Evolutionary conservation across 148 eudicot species (phyloP).

Genomic region (Chenopodium album): DNA sequence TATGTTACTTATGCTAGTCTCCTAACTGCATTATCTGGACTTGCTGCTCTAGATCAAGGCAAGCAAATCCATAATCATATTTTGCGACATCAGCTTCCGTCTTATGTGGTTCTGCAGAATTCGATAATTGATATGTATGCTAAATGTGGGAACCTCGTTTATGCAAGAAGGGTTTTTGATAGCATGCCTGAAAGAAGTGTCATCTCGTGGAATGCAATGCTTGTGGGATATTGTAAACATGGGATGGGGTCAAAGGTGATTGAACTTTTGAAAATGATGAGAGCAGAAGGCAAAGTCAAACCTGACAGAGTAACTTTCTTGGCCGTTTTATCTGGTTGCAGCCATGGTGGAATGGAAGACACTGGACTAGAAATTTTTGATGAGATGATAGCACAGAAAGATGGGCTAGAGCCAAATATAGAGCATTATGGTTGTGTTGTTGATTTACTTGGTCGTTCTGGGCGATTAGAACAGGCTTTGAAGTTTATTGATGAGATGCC

Average conservation of each 20-base stretch:
- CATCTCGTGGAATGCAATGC: conserved; percentile 92
- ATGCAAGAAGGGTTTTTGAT: conserved; percentile 75
- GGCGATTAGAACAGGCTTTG: conserved; percentile 61
- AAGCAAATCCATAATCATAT: conserved; percentile 77
- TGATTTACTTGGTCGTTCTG: conserved; percentile 86
- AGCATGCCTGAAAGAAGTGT: conserved; percentile 68
- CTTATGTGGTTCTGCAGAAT: conserved; percentile 63
- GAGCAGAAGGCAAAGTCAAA: conserved; percentile 45
- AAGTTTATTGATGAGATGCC: conserved; percentile 64
- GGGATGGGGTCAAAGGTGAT: conserved; percentile 58
- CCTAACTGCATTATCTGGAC: conserved; percentile 77
- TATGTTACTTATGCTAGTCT: conserved; percentile 81
- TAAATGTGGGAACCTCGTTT: conserved; percentile 76
- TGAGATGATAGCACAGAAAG: conserved; percentile 47
- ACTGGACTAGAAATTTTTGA: conserved; percentile 59
- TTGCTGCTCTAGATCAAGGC: conserved; percentile 74
- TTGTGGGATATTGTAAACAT: conserved; percentile 78
- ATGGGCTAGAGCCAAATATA: conserved; percentile 50
- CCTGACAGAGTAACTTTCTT: conserved; percentile 64
- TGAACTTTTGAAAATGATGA: conserved; percentile 65
- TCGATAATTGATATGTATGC: conserved; percentile 94
- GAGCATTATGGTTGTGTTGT: conserved; percentile 91
- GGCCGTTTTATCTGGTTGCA: conserved; percentile 83
- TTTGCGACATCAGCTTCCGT: conserved; percentile 48
- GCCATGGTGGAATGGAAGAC: conserved; percentile 80